Conservation (phyloP, 2,329 filamentous ascomycete species). For the Colletotrichum sansevieriae region DNA sequence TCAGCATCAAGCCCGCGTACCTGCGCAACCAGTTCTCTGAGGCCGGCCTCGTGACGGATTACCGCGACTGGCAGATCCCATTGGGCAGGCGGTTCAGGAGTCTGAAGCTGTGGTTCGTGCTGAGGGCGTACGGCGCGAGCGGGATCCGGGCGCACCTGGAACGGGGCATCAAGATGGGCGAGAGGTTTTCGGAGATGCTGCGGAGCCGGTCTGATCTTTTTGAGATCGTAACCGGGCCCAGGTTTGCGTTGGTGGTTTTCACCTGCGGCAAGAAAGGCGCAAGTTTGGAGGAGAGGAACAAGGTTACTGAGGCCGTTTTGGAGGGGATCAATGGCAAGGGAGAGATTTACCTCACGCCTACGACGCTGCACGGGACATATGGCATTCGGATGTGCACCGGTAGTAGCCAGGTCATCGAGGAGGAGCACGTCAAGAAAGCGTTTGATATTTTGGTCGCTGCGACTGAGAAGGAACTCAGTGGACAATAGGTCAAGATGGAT, state of each 20-base stretch:
- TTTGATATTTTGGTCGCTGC: constrained; percentile 79
- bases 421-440: constrained; percentile 77
- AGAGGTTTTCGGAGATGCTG: constrained; percentile 75
- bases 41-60: constrained; percentile 89
- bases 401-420: constrained; percentile 74
- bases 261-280: constrained; percentile 60
- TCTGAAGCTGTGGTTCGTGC: constrained; percentile 95
- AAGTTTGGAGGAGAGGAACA: constrained; percentile 69
- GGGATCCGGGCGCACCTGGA: constrained; percentile 82
- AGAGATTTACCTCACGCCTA: constrained; percentile 86
- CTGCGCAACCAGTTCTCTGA: constrained; percentile 85
- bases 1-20: constrained; percentile 85
- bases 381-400: constrained; percentile 86
- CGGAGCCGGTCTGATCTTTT: constrained; percentile 76
- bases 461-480: constrained; percentile 66
- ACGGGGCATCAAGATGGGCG: constrained; percentile 76
- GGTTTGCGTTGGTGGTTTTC: constrained; percentile 85
- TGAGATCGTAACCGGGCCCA: constrained; percentile 78
- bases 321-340: constrained; percentile 80
- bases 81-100: constrained; percentile 89
- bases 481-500: constrained; percentile 22
- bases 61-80: constrained; percentile 97
- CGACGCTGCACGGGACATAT: constrained; percentile 78
- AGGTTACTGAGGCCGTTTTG: constrained; percentile 79
- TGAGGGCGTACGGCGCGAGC: constrained; percentile 83